These are phyloP conservation scores for Cryptosporidium viatorum DNA, from an alignment of 169 alveolate species.

Conservation along the genomic window DNA sequence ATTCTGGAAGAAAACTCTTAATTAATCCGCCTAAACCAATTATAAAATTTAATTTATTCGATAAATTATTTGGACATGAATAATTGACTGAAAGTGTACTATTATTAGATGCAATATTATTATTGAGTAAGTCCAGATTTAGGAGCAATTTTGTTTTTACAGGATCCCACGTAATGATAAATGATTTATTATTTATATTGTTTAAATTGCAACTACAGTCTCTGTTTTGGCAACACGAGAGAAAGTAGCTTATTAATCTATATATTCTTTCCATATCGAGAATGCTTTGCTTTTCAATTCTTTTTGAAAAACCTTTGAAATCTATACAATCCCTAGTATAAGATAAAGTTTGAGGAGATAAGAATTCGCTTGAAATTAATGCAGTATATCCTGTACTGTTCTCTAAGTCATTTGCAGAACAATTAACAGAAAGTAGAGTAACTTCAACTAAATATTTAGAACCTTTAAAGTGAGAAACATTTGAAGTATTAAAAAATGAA, in stretches of 20 bases:
- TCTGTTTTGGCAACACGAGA: conserved; percentile 35
- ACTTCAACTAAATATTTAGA: conserved; percentile 27
- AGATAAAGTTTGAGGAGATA: not conserved
- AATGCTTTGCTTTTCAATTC: conserved; percentile 27
- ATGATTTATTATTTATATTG: conserved; percentile 13
- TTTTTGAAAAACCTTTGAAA: conserved; percentile 12
- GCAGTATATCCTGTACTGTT: conserved; percentile 48
- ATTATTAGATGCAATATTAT: not conserved
- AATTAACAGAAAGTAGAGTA: conserved; percentile 2
- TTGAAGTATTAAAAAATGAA: not conserved
- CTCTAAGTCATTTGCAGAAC: not conserved
- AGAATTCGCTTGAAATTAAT: conserved; percentile 13
- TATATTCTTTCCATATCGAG: conserved; percentile 36
- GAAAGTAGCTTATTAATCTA: conserved; percentile 25
- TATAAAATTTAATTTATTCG: conserved; percentile 6
- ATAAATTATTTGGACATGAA: conserved; percentile 31
- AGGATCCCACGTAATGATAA: conserved; percentile 40
- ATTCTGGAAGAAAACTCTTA: conserved; percentile 8
- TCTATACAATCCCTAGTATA: conserved; percentile 36
- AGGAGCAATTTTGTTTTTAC: conserved; percentile 15
- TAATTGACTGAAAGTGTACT: not conserved
- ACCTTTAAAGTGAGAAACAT: not conserved
- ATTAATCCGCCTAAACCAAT: conserved; percentile 10
- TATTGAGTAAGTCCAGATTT: not conserved
- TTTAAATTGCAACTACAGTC: conserved; percentile 26